Conservation (phyloP, 2,329 filamentous ascomycete species). For the Hirsutella thompsonii region DNA sequence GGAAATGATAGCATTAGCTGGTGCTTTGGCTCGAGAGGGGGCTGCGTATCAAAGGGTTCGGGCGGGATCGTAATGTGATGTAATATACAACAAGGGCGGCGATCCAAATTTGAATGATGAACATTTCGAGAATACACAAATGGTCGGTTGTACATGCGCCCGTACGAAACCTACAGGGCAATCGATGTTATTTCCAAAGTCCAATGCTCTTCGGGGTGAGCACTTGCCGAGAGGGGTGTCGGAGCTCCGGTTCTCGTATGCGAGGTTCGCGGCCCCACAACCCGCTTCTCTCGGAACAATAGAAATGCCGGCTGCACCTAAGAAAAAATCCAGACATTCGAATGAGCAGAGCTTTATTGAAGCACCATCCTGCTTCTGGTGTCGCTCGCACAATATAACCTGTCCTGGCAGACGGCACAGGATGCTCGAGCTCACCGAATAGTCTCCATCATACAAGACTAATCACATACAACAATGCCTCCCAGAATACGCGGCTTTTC, state of each 20-base stretch:
- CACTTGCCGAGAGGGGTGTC: no score
- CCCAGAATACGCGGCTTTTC: constrained; percentile 13
- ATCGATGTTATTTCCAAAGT: no score
- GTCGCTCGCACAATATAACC: neutral
- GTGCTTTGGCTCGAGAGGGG: no score
- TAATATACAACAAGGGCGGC: no score
- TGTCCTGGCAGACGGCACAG: neutral
- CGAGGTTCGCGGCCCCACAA: neutral
- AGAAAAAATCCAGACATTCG: neutral
- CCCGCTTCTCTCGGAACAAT: neutral
- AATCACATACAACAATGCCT: constrained; percentile 2
- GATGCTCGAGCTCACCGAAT: neutral
- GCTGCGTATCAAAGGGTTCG: no score
- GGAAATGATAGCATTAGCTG: no score
- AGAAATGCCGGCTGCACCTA: neutral
- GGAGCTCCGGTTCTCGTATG: neutral
- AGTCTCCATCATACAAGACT: neutral
- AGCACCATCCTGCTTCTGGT: neutral
- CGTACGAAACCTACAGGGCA: no score
- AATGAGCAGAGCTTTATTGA: neutral
- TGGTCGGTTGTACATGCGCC: no score
- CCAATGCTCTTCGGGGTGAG: no score
- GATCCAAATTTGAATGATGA: no score
- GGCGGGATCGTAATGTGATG: no score
- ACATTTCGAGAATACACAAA: no score